Conservation (phyloP, 192 early-diverging fungal species). For the Coemansia sp. region DNA sequence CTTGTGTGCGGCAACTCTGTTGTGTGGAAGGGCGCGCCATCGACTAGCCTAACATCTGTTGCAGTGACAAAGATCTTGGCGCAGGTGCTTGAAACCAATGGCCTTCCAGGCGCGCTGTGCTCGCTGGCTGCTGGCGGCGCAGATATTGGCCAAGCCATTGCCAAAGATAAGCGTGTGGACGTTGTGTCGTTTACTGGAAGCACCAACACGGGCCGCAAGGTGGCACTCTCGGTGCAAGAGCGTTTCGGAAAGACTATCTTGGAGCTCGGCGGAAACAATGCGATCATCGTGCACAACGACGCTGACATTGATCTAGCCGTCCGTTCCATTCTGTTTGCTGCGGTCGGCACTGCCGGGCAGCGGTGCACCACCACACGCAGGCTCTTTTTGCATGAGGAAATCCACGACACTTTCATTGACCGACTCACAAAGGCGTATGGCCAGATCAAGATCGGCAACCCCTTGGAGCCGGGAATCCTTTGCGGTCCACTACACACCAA, state of each 20-base stretch:
- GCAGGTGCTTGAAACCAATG: slow-evolving; percentile 76
- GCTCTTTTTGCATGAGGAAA: slow-evolving; percentile 82
- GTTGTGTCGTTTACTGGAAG: slow-evolving; percentile 91
- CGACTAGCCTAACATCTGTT: slow-evolving; percentile 77
- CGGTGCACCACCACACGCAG: slow-evolving; percentile 93
- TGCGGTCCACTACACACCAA: slow-evolving; percentile 93
- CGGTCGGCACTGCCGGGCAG: slow-evolving; percentile 95
- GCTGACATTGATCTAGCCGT: slow-evolving; percentile 89
- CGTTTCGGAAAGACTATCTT: slow-evolving; percentile 86
- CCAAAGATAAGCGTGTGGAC: slow-evolving; percentile 67
- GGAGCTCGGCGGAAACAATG: slow-evolving; percentile 96
- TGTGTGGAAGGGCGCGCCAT: slow-evolving; percentile 85
- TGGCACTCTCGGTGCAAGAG: slow-evolving; percentile 77
- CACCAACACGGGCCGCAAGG: slow-evolving; percentile 72
- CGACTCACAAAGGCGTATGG: slow-evolving; percentile 79
- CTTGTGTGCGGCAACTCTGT: slow-evolving; percentile 89
- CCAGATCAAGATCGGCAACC: slow-evolving; percentile 88
- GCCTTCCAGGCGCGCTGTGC: slow-evolving; percentile 79
- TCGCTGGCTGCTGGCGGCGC: slow-evolving; percentile 81
- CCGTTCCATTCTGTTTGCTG: slow-evolving; percentile 85
- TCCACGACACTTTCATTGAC: slow-evolving; percentile 81
- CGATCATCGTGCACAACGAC: slow-evolving; percentile 89
- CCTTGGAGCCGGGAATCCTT: slow-evolving; percentile 74
- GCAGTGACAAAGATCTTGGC: slow-evolving; percentile 87
- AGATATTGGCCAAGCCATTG: slow-evolving; percentile 79